Conservation (phyloP, 306 rosid species). For the Benincasa hispida region DNA sequence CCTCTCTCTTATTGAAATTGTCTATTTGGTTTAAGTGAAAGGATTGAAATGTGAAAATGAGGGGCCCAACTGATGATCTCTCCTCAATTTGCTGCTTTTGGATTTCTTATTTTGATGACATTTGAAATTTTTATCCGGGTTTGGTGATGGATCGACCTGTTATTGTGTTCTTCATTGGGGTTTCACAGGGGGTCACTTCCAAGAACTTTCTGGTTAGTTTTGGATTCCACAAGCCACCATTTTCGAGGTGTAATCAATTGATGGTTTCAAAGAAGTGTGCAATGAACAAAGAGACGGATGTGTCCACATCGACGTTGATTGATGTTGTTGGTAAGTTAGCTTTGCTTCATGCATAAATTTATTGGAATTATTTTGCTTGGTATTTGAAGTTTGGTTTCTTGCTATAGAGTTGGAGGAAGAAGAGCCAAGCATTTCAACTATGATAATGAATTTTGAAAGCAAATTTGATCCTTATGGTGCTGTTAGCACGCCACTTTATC, state of each 20-base stretch:
- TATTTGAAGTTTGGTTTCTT: slow-evolving; percentile 6
- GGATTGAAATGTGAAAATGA: neutral
- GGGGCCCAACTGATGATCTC: neutral
- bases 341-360: slow-evolving; percentile 5
- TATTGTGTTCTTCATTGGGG: slow-evolving; percentile 11
- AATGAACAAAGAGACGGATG: slow-evolving; percentile 44
- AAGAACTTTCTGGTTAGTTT: slow-evolving; percentile 22
- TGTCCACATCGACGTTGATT: slow-evolving; percentile 29
- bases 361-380: neutral
- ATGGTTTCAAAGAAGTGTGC: slow-evolving; percentile 24
- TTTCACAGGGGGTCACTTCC: slow-evolving; percentile 26
- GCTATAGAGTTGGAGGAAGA: slow-evolving; percentile 33
- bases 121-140: neutral
- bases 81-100: neutral
- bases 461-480: slow-evolving; percentile 74
- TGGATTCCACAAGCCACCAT: slow-evolving; percentile 17
- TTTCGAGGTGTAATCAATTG: slow-evolving; percentile 18
- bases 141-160: neutral
- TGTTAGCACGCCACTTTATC: slow-evolving; percentile 68
- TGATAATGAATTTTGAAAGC: slow-evolving; percentile 63
- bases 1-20: neutral
- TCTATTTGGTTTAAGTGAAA: neutral
- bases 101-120: neutral
- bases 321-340: slow-evolving; percentile 21
- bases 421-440: slow-evolving; percentile 63